A percentile compares a stretch with the other conserved stretches of the same genome.
Evolutionary conservation across 495 filamentous ascomycete species (phyloP).

Genomic region (Trichoderma orchidacearum): DNA sequence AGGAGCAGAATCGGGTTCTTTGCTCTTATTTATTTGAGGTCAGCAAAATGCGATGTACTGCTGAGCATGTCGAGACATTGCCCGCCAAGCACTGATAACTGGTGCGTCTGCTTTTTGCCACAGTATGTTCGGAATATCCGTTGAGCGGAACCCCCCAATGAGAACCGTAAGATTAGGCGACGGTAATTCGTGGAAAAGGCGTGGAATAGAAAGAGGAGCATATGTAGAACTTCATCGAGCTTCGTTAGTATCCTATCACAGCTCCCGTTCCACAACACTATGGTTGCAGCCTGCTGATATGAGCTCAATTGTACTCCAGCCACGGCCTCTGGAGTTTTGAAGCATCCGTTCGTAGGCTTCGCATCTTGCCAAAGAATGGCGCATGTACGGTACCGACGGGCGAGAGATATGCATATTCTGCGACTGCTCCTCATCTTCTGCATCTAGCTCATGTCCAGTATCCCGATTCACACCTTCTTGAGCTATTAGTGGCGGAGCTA

Average conservation of each 20-base stretch:
- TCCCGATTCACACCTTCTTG: neutral
- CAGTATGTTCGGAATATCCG: no score
- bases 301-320: constrained; percentile 30
- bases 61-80: no score
- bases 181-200: no score
- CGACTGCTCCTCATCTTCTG: neutral
- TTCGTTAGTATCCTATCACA: constrained; percentile 16
- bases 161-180: no score
- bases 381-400: neutral
- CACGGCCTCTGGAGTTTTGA: constrained; percentile 4
- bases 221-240: no score
- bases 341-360: constrained; percentile 20
- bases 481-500: neutral
- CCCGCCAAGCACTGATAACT: no score
- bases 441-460: neutral
- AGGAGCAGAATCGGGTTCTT: no score
- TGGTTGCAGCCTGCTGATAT: constrained; percentile 35
- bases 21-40: no score
- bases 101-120: no score
- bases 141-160: no score
- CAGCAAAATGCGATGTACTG: no score
- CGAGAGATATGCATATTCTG: neutral
- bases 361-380: constrained; percentile 2
- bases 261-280: constrained; percentile 32
- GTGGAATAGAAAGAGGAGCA: no score